These are phyloP conservation scores for Raphanus sativus DNA, from an alignment of 345 rosid genomes.

Conservation along the genomic window DNA sequence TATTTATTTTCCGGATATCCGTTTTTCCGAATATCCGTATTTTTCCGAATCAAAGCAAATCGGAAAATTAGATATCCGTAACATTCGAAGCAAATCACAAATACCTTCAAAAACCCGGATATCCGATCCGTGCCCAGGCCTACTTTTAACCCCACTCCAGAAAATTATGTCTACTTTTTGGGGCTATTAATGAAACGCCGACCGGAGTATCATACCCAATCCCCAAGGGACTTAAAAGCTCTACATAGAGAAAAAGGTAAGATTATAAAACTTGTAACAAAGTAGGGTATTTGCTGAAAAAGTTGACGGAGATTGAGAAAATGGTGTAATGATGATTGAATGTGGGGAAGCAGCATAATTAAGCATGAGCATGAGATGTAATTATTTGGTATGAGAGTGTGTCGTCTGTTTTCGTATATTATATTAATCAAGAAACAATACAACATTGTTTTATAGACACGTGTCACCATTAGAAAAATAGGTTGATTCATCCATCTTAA, in stretches of 20 bases:
- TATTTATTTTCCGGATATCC: no score
- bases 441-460: no score
- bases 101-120: no score
- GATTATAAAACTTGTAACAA: not conserved
- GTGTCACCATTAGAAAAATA: no score
- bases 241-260: slow-evolving; percentile 13
- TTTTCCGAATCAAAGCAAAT: no score
- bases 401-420: slow-evolving; percentile 19
- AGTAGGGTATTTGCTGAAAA: slow-evolving; percentile 21
- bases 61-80: no score
- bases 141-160: slow-evolving; percentile 23
- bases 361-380: slow-evolving; percentile 64
- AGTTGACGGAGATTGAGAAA: slow-evolving; percentile 21
- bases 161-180: not conserved
- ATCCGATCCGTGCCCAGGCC: no score
- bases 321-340: slow-evolving; percentile 10
- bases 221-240: not conserved
- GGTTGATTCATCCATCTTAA: no score
- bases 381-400: slow-evolving; percentile 59
- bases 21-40: no score
- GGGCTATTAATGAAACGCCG: slow-evolving; percentile 2
- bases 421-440: no score
- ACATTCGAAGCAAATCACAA: no score
- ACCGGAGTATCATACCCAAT: slow-evolving; percentile 1
- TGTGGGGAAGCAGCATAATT: slow-evolving; percentile 69